phyloP scores from a whole-genome alignment of 164 flowering plant genomes.

The Cinnamomum micranthum region DNA sequence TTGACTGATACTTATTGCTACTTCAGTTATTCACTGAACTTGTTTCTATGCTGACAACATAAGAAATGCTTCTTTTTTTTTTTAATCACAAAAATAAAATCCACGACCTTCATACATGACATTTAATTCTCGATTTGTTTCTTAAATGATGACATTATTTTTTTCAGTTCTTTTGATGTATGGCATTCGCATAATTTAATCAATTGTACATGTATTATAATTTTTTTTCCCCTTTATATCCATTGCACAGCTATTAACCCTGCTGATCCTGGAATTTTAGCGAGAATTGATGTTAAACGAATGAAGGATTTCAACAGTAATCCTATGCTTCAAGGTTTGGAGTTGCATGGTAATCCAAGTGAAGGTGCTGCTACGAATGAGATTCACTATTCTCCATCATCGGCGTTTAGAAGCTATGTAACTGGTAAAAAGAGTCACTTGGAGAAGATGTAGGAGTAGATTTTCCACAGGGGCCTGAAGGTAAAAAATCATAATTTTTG shows the following conservation, averaged over 20 bases:
- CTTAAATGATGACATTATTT: neutral
- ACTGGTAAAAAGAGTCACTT: constrained; percentile 47
- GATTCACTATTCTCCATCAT: constrained; percentile 53
- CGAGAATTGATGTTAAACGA: constrained; percentile 34
- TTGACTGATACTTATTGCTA: no score
- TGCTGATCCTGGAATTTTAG: constrained; percentile 88
- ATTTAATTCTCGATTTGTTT: no score
- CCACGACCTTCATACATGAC: neutral
- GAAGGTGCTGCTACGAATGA: constrained; percentile 17
- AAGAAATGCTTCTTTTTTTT: no score
- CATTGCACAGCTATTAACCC: constrained; percentile 91
- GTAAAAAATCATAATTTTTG: constrained; percentile 29
- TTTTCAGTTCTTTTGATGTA: neutral
- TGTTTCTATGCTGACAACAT: no score
- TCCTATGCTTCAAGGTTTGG: constrained; percentile 25
- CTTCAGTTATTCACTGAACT: no score
- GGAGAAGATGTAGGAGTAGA: constrained; percentile 28
- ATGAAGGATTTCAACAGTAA: constrained; percentile 17
- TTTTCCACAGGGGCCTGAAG: constrained; percentile 17
- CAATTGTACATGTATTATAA: constrained; percentile 64
- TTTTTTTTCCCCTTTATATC: constrained; percentile 78
- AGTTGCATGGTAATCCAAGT: constrained; percentile 24
- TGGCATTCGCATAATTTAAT: neutral
- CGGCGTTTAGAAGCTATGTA: constrained; percentile 58
- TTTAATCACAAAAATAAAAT: no score